Base-by-base conservation (phyloP, 495 filamentous ascomycete genomes). In the Alectoria sarmentosa region DNA sequence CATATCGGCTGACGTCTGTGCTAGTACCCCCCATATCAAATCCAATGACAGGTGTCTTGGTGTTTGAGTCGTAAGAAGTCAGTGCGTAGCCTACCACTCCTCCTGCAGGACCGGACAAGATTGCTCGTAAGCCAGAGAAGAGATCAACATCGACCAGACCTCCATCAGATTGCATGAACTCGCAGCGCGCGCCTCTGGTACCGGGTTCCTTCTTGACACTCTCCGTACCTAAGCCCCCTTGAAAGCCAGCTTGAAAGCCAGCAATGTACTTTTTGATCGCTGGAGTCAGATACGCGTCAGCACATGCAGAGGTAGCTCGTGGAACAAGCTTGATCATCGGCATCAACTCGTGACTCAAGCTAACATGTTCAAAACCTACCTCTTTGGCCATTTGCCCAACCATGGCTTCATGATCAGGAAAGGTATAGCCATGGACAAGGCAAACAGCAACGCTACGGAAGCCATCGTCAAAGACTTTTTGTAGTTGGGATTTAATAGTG, bases 1-100 rank as follows among this genome's bases (percentile, higher is more conserved):
- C 94, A 69, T 94, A 98, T 34, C 94, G 79, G 30, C 91, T 96
- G 9, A 97, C 93, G 72, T 98, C 94, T 0, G 94, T 98, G 42
- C 88, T 92, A 9, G 94, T 98, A 36, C 94, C 94, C 41, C 87
- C 86, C 94, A 98, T 98, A 69, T 98, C 94, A 68, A 98, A 98
- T 0, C 94, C 94, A 71, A 98, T 96, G 14, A 98, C 89, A 0
- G 93, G 93, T 3, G 83, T 93, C 70, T 87, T 90, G 21, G 92
- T 94, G 56, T 88, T 79, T 3, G 89, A 80, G 71, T 97, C 94
- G 75, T 92, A 96, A 28, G 88, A 92, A 3, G 94, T 98, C 28
- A 94, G 85, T 36, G 94, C 93, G 73, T 97, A 98, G 13, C 94
- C 94, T 4, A 98, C 94, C 4, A 92, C 89, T 34, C 90, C 84